A percentile compares a stretch with the other conserved stretches of the same genome.
Conservation (phyloP, 192 early-diverging fungal genomes). For the Umbelopsis sp. region DNA sequence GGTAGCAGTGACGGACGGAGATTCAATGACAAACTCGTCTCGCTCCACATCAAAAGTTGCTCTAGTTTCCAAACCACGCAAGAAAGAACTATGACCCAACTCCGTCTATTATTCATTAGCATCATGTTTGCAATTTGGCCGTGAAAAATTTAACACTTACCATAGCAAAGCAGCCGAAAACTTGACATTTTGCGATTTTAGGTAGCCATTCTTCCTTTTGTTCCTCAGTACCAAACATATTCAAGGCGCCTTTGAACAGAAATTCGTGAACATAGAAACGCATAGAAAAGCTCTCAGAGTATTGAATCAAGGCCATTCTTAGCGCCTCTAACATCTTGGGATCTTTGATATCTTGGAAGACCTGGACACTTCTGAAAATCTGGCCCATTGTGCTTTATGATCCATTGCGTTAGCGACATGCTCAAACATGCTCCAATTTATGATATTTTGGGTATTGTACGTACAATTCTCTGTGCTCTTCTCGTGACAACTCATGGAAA, state of each 20-base stretch:
- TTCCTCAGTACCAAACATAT: conserved; percentile 59
- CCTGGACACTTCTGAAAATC: conserved; percentile 45
- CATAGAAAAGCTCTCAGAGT: conserved; percentile 64
- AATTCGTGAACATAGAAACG: conserved; percentile 63
- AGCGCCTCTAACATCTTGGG: conserved; percentile 41
- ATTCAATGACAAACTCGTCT: conserved; percentile 64
- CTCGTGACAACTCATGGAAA: conserved; percentile 48
- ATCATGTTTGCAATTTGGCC: neutral
- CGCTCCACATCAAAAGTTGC: conserved; percentile 61
- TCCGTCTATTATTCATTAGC: conserved; percentile 51
- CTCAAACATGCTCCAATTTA: neutral
- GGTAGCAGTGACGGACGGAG: conserved; percentile 59
- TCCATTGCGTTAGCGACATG: neutral
- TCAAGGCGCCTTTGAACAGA: conserved; percentile 58
- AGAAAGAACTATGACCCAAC: conserved; percentile 60
- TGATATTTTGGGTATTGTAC: neutral
- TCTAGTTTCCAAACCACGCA: conserved; percentile 66
- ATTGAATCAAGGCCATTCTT: conserved; percentile 47
- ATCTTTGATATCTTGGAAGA: conserved; percentile 42
- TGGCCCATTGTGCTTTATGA: conserved; percentile 53
- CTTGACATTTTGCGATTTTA: conserved; percentile 54
- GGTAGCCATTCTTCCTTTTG: conserved; percentile 58
- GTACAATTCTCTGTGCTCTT: conserved; percentile 57
- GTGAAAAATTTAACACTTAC: conserved; percentile 32
- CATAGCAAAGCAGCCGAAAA: conserved; percentile 72